Conservation (phyloP, 139 green algal species). For the Auxenochlorella protothecoides region DNA sequence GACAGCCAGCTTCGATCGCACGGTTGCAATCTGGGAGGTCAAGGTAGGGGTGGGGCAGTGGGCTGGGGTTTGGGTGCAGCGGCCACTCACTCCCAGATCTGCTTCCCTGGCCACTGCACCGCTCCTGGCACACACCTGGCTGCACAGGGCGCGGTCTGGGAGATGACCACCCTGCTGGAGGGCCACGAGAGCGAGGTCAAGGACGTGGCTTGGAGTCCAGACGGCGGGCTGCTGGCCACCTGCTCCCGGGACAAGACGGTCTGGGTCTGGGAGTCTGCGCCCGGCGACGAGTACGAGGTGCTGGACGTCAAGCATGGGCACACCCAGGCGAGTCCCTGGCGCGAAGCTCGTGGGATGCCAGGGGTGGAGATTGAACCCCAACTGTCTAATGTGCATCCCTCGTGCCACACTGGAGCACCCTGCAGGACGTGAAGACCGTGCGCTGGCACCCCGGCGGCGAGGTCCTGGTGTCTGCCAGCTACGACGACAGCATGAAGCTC, state of each 20-base stretch:
- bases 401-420: not conserved
- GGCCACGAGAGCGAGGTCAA: conserved; percentile 97
- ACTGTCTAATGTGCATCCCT: not conserved
- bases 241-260: conserved; percentile 90
- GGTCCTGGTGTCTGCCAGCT: conserved; percentile 72
- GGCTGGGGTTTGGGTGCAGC: too few relatives aligned
- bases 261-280: conserved; percentile 89
- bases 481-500: conserved; percentile 90
- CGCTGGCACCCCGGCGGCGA: conserved; percentile 77
- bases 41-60: conserved; percentile 3
- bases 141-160: conserved; percentile 48
- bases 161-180: conserved; percentile 72
- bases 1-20: conserved; percentile 83
- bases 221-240: conserved; percentile 70
- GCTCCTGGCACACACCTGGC: not conserved
- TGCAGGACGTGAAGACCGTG: conserved; percentile 91
- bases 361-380: too few relatives aligned
- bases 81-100: not conserved
- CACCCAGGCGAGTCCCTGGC: conserved; percentile 31
- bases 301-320: conserved; percentile 91
- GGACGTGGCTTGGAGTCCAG: conserved; percentile 72
- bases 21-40: conserved; percentile 70
- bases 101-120: not conserved
- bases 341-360: not conserved
- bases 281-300: conserved; percentile 83